Conservation (phyloP, 1,284 basidiomycete genomes). For the Ustilago loliicola region DNA sequence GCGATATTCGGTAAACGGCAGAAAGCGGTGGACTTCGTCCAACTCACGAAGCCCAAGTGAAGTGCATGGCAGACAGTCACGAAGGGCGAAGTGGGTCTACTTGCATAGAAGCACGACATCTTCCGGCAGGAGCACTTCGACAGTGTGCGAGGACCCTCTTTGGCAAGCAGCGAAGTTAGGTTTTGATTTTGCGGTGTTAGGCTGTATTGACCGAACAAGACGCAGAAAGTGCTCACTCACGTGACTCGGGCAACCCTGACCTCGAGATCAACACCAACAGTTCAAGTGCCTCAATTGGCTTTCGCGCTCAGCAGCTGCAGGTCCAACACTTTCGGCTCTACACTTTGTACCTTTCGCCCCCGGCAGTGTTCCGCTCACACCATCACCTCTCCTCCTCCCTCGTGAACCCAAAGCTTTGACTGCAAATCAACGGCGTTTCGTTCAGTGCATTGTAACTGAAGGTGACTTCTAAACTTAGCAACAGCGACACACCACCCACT, state of each 20-base stretch:
- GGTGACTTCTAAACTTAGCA: not conserved
- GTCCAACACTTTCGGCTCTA: slow-evolving; percentile 16
- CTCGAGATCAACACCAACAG: slow-evolving; percentile 19
- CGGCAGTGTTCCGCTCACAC: not conserved
- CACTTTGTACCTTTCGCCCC: not conserved
- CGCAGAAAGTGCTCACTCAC: not conserved
- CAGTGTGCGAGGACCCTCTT: not conserved
- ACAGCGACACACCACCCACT: not conserved
- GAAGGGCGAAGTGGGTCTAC: too few relatives aligned
- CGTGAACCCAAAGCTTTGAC: too few relatives aligned
- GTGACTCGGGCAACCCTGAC: slow-evolving; percentile 8
- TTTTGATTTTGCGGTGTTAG: not conserved
- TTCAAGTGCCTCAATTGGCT: slow-evolving; percentile 5
- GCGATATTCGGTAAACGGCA: too few relatives aligned
- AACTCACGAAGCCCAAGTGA: not conserved
- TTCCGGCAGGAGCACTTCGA: not conserved
- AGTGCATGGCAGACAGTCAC: too few relatives aligned
- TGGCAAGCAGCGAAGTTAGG: not conserved
- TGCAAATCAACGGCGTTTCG: not conserved
- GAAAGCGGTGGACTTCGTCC: too few relatives aligned
- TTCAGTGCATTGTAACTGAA: not conserved
- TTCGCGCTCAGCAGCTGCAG: slow-evolving; percentile 9
- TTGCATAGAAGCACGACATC: slow-evolving; percentile 2
- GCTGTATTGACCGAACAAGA: not conserved
- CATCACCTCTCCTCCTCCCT: not conserved